Conservation (phyloP, 208 protist genomes). For the Leishmania gerbilli region DNA sequence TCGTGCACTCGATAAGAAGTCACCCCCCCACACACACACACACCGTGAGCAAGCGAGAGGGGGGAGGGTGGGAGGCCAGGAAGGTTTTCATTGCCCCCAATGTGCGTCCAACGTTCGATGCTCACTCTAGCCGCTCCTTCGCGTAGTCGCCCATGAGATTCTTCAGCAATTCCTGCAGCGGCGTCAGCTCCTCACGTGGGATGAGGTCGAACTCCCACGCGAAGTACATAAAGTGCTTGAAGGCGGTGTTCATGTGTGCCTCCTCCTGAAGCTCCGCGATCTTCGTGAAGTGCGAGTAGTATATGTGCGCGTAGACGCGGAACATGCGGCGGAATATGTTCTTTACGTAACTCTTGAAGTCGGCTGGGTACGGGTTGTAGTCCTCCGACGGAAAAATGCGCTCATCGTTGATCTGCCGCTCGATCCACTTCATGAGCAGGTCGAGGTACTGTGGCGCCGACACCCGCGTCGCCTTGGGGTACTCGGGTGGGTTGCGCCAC, state of each 20-base stretch:
- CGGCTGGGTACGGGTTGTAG: slow-evolving; percentile 82
- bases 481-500: slow-evolving; percentile 96
- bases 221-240: slow-evolving; percentile 94
- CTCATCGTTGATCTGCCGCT: slow-evolving; percentile 96
- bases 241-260: slow-evolving; percentile 98
- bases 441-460: slow-evolving; percentile 98
- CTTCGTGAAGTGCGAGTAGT: slow-evolving; percentile 97
- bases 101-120: background rate
- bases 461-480: slow-evolving; percentile 96
- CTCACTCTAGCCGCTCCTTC: slow-evolving; percentile 60
- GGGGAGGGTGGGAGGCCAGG: background rate
- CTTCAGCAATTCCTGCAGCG: slow-evolving; percentile 79
- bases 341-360: slow-evolving; percentile 90
- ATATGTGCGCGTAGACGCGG: slow-evolving; percentile 99
- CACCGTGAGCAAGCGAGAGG: background rate
- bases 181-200: slow-evolving; percentile 74
- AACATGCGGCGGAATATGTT: slow-evolving; percentile 99
- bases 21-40: too few relatives aligned
- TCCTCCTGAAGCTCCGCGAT: slow-evolving; percentile 96
- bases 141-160: slow-evolving; percentile 87
- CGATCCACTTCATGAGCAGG: slow-evolving; percentile 98
- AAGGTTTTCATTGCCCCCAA: background rate
- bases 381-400: slow-evolving; percentile 96
- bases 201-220: slow-evolving; percentile 91
- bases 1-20: background rate